Evolutionary conservation across 164 flowering plant species (phyloP).

Genomic region (Vitis cinerea): DNA sequence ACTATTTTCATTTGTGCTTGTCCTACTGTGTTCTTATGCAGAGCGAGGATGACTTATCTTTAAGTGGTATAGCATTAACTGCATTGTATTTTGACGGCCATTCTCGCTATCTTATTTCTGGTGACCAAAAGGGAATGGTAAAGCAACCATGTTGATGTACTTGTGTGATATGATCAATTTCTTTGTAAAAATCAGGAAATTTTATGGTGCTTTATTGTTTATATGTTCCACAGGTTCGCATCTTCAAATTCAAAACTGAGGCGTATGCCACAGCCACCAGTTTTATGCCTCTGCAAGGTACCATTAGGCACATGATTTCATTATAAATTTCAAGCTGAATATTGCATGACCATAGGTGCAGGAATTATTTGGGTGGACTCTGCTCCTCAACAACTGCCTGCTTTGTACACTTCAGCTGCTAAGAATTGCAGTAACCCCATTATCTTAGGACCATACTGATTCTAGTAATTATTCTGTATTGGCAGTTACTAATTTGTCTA

Average conservation of each 20-base stretch:
- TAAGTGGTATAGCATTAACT: conserved; percentile 63
- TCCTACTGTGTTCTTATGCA: conserved; percentile 23
- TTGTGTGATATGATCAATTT: conserved; percentile 3
- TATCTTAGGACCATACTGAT: too few species aligned
- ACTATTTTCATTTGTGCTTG: conserved; percentile 3
- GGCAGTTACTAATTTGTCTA: too few species aligned
- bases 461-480: too few species aligned
- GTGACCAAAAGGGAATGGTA: conserved; percentile 88
- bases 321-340: not conserved
- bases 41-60: conserved; percentile 68
- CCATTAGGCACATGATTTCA: not conserved
- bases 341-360: not conserved
- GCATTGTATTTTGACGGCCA: conserved; percentile 58
- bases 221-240: conserved; percentile 56
- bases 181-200: not conserved
- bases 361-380: too few species aligned
- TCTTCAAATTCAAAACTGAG: conserved; percentile 71
- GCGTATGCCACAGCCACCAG: conserved; percentile 44
- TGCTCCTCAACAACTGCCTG: not conserved
- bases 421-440: not conserved
- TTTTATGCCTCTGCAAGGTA: conserved; percentile 62
- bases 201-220: not conserved
- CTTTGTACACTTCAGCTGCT: not conserved
- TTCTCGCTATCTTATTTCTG: conserved; percentile 71
- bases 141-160: conserved; percentile 14